These are phyloP conservation scores for Rhodamnia argentea DNA, from an alignment of 345 rosid species.

Conservation along the genomic window DNA sequence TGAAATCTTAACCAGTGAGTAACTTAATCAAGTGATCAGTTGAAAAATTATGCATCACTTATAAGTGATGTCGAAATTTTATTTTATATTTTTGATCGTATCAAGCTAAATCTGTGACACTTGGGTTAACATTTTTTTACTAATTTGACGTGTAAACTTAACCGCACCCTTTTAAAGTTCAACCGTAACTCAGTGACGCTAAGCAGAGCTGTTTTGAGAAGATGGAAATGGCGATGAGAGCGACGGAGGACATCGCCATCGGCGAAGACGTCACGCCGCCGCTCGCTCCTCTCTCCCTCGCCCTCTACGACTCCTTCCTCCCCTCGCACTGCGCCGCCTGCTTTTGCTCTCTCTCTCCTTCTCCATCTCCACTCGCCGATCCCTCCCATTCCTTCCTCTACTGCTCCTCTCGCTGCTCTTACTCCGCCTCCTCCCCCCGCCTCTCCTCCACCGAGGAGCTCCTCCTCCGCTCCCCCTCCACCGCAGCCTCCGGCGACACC, in stretches of 20 bases:
- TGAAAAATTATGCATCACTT: too few species aligned
- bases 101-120: too few species aligned
- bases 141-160: background rate
- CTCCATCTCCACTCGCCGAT: background rate
- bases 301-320: conserved; percentile 47
- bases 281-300: conserved; percentile 37
- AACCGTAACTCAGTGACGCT: background rate
- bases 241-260: conserved; percentile 22
- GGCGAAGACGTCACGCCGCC: conserved; percentile 45
- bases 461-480: conserved; percentile 6
- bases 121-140: too few species aligned
- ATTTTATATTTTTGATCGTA: too few species aligned
- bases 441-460: conserved; percentile 15
- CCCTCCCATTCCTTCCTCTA: background rate
- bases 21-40: too few species aligned
- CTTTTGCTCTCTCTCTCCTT: conserved; percentile 11
- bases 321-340: conserved; percentile 38
- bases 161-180: background rate
- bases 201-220: background rate
- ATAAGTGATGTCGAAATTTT: too few species aligned
- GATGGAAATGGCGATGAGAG: conserved; percentile 41
- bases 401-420: conserved; percentile 4
- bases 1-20: too few species aligned
- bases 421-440: conserved; percentile 20
- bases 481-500: conserved; percentile 11